Base-by-base conservation (phyloP, 2,329 filamentous ascomycete species). In the Botrytis medusae region DNA sequence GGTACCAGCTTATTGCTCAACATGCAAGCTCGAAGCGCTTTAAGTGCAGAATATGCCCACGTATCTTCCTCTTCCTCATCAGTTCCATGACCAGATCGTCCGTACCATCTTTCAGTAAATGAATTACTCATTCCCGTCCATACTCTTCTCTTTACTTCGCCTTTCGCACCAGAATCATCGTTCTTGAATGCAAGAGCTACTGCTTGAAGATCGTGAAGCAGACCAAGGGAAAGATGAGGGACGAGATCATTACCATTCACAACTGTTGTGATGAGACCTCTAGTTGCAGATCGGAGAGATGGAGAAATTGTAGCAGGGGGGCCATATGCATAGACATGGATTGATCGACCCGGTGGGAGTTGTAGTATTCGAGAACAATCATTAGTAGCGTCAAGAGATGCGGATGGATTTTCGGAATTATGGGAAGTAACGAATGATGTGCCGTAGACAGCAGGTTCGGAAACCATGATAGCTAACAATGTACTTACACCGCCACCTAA, bases 311-410 rank as follows among this genome's bases (percentile, higher is more conserved):
- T 91, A 0, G 91, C 88, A 0, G 92, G 92, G 2, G 92, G 90
- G 0, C 92, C 92, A 79, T 94, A 95, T 10, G 92, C 91, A 79
- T 93, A 95, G 20, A 94, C 92, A 77, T 95, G 92, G 32, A 94
- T 91, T 4, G 91, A 90, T 0, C 92, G 87, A 25, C 90, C 89
- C 0, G 90, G 78, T 0, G 92, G 92, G 0, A 94, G 85, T 29
- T 84, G 86, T 46, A 89, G 82, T 22, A 79, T 62, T 42, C 71
- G 68, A 16, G 73, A 69, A 34, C 74, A 69, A 14, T 68, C 74
- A 25, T 74, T 72, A 2, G 84, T 46, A 32, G 74, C 64, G 10
- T 42, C 40, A 32, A 40, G 48, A 0, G 91, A 88, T 46, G 94
- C 86, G 85, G 93, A 90, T 22, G 85, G 0, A 90, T 92, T 80